Base-by-base conservation (phyloP, 2,329 filamentous ascomycete genomes). In the Aspergillus viridinutans region DNA sequence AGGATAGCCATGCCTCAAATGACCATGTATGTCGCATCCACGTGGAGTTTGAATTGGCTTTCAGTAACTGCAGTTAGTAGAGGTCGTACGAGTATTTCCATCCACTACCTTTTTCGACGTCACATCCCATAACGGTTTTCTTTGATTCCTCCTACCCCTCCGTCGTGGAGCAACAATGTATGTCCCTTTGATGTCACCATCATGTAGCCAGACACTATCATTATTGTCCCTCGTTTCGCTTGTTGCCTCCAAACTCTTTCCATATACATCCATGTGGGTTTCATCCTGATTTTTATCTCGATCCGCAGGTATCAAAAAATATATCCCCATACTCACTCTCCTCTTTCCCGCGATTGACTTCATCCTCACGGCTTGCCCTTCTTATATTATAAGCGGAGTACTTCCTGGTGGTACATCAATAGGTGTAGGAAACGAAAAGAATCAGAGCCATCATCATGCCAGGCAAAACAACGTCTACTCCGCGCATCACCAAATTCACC, bases 401-500 rank as follows among this genome's bases (percentile, higher is more conserved):
- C 6, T 14, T 6, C 32, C 14, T 3, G 32, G 32, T 38, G 12
- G 14, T 38, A 7, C 43, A 47, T 47, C 23, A 47, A 47, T 47
- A 38, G 32, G 32, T 23, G n/a, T 23, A 45, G 42, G 20, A 23
- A 20, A 20, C 42, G 8, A 20, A 45, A 45, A 23, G 23, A 25
- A 8, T 3, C 12, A 29, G 14, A 26, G 53, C 58, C 54, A 25
- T 52, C 62, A 66, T 35, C 60, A 74, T 74, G 71, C 69, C 74
- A 62, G 65, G 74, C 63, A 67, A 75, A 67, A 61, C 71, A 55
- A 56, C 64, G n/a, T 52, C 64, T 10, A 54, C 59, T 14, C 70
- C 73, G 50, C 79, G 80, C 52, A 87, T 96, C 70, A 92, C 89
- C 69, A 94, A 93, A 72, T 89, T 96, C 72, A 94, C 90, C 68